These are phyloP conservation scores for Aspergillus funiculosus DNA, from an alignment of 495 filamentous ascomycete species.

Conservation along the genomic window DNA sequence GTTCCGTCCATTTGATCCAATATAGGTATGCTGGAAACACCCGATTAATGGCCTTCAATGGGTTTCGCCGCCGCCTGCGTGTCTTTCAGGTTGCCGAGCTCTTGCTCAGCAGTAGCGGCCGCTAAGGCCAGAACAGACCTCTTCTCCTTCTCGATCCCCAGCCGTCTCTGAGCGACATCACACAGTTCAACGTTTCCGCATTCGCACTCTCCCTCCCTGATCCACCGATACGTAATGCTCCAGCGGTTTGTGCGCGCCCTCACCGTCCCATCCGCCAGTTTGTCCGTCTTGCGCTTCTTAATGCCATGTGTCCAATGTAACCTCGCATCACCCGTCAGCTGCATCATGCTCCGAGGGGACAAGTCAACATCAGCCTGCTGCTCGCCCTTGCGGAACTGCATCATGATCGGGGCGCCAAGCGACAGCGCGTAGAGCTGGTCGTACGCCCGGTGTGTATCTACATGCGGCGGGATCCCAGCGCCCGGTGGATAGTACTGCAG, in stretches of 20 bases:
- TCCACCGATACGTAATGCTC: constrained; percentile 42
- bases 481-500: constrained; percentile 41
- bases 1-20: no score
- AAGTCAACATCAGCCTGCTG: constrained; percentile 30
- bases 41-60: no score
- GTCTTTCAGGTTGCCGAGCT: no score
- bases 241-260: constrained; percentile 29
- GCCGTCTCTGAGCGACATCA: constrained; percentile 33
- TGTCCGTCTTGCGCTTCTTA: constrained; percentile 38
- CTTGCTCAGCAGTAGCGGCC: neutral
- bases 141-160: constrained; percentile 36
- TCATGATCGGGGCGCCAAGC: constrained; percentile 32
- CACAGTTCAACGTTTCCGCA: constrained; percentile 36
- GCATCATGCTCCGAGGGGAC: constrained; percentile 35
- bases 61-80: no score
- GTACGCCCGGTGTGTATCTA: constrained; percentile 34
- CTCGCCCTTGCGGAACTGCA: constrained; percentile 33
- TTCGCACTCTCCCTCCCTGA: constrained; percentile 33
- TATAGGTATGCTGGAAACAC: no score
- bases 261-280: constrained; percentile 27
- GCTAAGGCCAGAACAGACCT: constrained; percentile 16
- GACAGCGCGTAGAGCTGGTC: constrained; percentile 40
- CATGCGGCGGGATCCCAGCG: constrained; percentile 38
- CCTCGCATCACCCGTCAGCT: constrained; percentile 31
- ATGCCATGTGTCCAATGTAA: constrained; percentile 42